A percentile compares a stretch with the other conserved stretches of the same genome.
phyloP scores from a whole-genome alignment of 768 basidiomycete genomes.

The Xerocomellus dryophilus region DNA sequence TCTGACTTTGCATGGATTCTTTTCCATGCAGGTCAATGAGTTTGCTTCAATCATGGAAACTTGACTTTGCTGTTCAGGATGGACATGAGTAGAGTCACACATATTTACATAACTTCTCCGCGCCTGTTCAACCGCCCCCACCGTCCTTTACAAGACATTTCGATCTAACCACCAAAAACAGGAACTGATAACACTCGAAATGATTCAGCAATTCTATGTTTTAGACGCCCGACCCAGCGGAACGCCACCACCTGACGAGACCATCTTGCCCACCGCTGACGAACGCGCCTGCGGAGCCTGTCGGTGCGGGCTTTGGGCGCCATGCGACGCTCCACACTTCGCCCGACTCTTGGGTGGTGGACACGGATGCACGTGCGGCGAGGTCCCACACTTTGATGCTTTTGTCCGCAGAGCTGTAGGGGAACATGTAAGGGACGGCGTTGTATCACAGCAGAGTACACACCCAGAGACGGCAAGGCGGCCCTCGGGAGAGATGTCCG shows the following conservation, averaged over 20 bases:
- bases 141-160: conserved; percentile 6
- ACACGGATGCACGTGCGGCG: conserved; percentile 66
- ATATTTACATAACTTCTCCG: no score
- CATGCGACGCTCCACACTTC: conserved; percentile 86
- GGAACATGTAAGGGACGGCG: neutral
- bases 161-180: neutral
- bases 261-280: conserved; percentile 78
- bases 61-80: no score
- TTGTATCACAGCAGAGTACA: conserved; percentile 18
- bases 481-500: conserved; percentile 79
- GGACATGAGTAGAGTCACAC: no score
- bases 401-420: conserved; percentile 73
- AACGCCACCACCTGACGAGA: conserved; percentile 71
- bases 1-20: no score
- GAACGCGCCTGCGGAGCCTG: conserved; percentile 57
- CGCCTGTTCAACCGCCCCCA: no score
- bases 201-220: neutral
- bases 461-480: conserved; percentile 80
- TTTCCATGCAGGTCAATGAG: no score
- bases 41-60: no score
- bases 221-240: conserved; percentile 49
- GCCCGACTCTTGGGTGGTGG: conserved; percentile 71
- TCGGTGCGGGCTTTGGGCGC: conserved; percentile 59
- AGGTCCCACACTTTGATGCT: conserved; percentile 88
- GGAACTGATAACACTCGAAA: neutral